Evolutionary conservation across 345 rosid genomes (phyloP).

Genomic region (Acer yangbiense): DNA sequence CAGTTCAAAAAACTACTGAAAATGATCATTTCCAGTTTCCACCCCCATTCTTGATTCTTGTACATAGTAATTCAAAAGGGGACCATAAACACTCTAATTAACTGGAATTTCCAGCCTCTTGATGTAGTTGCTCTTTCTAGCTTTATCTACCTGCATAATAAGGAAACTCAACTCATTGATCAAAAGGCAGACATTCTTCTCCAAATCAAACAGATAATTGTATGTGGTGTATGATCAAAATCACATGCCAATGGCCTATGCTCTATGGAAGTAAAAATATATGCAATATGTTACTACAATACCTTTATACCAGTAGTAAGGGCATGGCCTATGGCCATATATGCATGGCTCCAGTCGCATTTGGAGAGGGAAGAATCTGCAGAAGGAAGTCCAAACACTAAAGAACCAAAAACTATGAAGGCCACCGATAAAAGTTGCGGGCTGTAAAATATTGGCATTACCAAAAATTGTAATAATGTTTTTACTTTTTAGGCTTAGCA

Average conservation of each 20-base stretch:
- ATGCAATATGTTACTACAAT: slow-evolving; percentile 13
- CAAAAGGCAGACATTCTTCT: slow-evolving; percentile 72
- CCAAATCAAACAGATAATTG: slow-evolving; percentile 65
- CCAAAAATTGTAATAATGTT: too few relatives aligned
- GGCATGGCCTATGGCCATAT: slow-evolving; percentile 71
- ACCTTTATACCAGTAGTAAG: slow-evolving; percentile 85
- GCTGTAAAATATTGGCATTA: too few relatives aligned
- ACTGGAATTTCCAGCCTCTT: slow-evolving; percentile 58
- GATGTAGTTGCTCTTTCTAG: slow-evolving; percentile 34
- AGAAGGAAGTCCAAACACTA: slow-evolving; percentile 15
- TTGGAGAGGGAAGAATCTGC: slow-evolving; percentile 97
- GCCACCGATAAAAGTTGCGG: too few relatives aligned
- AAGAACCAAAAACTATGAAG: not conserved
- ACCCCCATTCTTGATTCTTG: too few relatives aligned
- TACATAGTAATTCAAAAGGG: too few relatives aligned
- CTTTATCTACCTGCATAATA: slow-evolving; percentile 40
- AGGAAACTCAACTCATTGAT: not conserved
- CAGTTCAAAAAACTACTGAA: too few relatives aligned
- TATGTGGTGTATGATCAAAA: slow-evolving; percentile 52
- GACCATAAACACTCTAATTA: slow-evolving; percentile 42
- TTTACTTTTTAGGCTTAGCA: too few relatives aligned
- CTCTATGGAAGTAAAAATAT: slow-evolving; percentile 1
- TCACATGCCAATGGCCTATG: not conserved
- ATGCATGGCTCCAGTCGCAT: slow-evolving; percentile 87
- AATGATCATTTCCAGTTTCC: too few relatives aligned